Evolutionary conservation across 2,329 filamentous ascomycete species (phyloP), one percentile per base, ranked within the genome.

Genomic region (Stachybotrys echinatus): DNA sequence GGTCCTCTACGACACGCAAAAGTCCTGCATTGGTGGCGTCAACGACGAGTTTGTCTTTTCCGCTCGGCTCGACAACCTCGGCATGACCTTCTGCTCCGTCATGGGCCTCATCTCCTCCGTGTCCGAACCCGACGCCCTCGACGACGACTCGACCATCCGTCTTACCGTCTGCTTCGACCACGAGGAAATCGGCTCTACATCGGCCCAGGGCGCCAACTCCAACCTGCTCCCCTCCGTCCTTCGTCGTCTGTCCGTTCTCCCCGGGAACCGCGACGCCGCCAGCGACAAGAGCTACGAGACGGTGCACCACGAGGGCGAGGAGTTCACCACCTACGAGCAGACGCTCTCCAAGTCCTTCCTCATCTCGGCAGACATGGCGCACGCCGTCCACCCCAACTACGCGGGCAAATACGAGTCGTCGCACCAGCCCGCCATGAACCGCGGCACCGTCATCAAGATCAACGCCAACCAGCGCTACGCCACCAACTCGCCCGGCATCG

Each of bases 391-490:
- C 69, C 94, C 94, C 50, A 99, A 99, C 74, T 99, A 96, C 67
- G 79, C 85, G 5, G 83, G 74, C 59, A 97, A 97, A 71, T 96
- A 97, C 71, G 94, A 99, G 73, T 71, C 83, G 34, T 88, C 89
- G 60, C 94, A 99, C 72, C 83, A 89, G 57, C 94, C 94, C 5
- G 86, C 92, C 70, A 95, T 99, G 81, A 99, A 99, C 79, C 89
- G 90, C 68, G 94, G 94, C 47, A 89, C 89, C 4, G 92, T 97
- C 43, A 91, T 99, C 76, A 99, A 99, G 74, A 81, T 99, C 76
- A 99, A 99, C 66, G 94, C 94, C 55, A 99, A 97, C 69, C 90
- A 94, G 59, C 87, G 92, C 54, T 99, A 99, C 71, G 91, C 92
- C 23, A 99, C 94, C 49, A 97, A 96, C 74, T 89, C 90, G 0